Evolutionary conservation across 306 rosid genomes (phyloP).

Genomic region (Dalbergia cochinchinensis): DNA sequence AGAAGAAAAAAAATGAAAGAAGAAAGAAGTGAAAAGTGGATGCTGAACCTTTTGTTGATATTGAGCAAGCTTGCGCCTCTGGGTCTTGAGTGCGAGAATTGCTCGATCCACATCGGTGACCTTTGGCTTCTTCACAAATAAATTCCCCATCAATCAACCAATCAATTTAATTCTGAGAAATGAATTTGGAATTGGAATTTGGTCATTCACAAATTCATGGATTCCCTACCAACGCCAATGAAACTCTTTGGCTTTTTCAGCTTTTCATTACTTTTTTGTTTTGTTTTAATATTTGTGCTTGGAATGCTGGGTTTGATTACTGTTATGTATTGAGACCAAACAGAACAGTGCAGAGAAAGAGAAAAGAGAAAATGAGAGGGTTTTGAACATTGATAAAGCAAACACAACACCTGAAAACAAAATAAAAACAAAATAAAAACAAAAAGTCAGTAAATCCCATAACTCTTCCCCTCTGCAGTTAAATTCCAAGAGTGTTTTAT

Average conservation of each 20-base stretch:
- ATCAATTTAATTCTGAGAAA: not conserved
- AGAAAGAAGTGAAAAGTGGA: not conserved
- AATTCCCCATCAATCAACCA: conserved; percentile 77
- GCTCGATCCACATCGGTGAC: conserved; percentile 96
- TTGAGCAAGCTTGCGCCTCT: conserved; percentile 92
- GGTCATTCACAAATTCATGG: not conserved
- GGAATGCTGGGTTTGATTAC: not conserved
- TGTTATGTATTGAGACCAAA: not conserved
- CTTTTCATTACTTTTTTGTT: not conserved
- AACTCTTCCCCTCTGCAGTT: not conserved
- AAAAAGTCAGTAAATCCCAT: not conserved
- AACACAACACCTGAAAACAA: not conserved
- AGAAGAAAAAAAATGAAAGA: not conserved
- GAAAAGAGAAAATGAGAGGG: not conserved
- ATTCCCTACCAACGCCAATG: not conserved
- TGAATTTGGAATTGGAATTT: not conserved
- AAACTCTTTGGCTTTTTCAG: not conserved
- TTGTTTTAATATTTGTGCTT: not conserved
- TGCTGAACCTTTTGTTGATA: conserved; percentile 86
- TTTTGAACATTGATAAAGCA: not conserved
- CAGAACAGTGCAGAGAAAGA: not conserved
- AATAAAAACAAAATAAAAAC: not conserved
- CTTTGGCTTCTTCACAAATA: conserved; percentile 93
- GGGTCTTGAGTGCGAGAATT: conserved; percentile 93
- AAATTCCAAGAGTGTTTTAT: too few relatives aligned